Percentiles rank a stretch among this genome's conserved stretches.
phyloP scores from a whole-genome alignment of 306 rosid genomes.

The Vigna hirtella region DNA sequence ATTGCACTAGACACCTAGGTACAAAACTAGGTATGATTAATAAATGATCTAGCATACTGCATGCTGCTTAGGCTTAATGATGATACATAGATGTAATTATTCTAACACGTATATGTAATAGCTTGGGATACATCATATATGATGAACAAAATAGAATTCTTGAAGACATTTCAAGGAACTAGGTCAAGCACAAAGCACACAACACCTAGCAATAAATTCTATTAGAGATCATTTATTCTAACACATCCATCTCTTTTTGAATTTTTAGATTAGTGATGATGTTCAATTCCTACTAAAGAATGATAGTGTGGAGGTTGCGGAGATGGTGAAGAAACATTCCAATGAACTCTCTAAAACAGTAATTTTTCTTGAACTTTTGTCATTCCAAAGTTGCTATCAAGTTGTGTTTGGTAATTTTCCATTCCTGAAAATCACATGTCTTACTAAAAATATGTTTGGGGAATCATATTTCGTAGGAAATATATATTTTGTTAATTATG shows the following conservation, averaged over 20 bases:
- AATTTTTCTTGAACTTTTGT: slow-evolving; percentile 48
- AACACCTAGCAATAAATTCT: too few species aligned
- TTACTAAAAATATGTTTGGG: neutral
- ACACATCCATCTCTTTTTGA: neutral
- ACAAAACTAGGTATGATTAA: too few species aligned
- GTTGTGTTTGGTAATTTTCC: neutral
- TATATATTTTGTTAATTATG: neutral
- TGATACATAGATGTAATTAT: too few species aligned
- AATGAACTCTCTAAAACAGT: slow-evolving; percentile 66
- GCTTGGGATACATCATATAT: too few species aligned
- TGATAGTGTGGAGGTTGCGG: slow-evolving; percentile 53
- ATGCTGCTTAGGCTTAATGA: too few species aligned
- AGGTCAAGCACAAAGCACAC: too few species aligned
- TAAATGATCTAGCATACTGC: too few species aligned
- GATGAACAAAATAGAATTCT: too few species aligned
- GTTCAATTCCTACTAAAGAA: slow-evolving; percentile 63
- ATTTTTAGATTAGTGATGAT: slow-evolving; percentile 62
- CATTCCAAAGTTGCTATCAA: slow-evolving; percentile 12
- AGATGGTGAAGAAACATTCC: slow-evolving; percentile 59
- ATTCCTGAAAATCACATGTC: neutral
- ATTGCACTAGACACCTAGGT: too few species aligned
- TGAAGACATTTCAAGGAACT: too few species aligned
- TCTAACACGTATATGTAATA: too few species aligned
- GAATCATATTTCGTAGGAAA: neutral
- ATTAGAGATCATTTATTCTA: too few species aligned